These are phyloP conservation scores for Draba incana DNA, from an alignment of 345 rosid species.

Conservation along the genomic window DNA sequence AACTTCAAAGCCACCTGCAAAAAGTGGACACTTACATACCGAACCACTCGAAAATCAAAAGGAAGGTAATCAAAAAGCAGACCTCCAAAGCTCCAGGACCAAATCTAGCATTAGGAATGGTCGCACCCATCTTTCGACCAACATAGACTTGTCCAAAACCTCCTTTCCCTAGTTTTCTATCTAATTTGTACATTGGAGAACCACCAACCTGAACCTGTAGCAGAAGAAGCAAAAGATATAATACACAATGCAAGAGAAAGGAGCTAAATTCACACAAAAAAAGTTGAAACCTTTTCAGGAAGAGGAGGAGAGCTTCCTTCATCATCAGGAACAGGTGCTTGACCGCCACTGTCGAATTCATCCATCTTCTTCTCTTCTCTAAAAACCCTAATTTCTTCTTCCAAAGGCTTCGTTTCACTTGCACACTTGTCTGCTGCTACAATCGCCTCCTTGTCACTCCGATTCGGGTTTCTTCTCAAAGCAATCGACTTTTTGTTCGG, in stretches of 20 bases:
- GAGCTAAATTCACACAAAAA: neutral
- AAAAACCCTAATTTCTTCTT: conserved; percentile 37
- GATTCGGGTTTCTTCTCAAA: conserved; percentile 28
- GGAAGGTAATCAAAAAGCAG: neutral
- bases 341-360: conserved; percentile 74
- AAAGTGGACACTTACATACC: neutral
- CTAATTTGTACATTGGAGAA: conserved; percentile 79
- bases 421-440: conserved; percentile 31
- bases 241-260: neutral
- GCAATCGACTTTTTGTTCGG: conserved; percentile 42
- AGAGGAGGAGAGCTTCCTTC: conserved; percentile 88
- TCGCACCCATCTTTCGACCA: conserved; percentile 61
- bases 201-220: conserved; percentile 85
- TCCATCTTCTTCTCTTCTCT: conserved; percentile 60
- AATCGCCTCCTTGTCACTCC: conserved; percentile 25
- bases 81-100: conserved; percentile 89
- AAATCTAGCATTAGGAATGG: conserved; percentile 52
- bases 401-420: conserved; percentile 38
- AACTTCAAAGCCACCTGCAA: conserved; percentile 93
- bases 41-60: neutral
- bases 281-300: conserved; percentile 72
- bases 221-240: conserved; percentile 10
- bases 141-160: conserved; percentile 98
- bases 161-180: conserved; percentile 90
- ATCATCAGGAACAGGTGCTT: conserved; percentile 74